Evolutionary conservation across 2,329 filamentous ascomycete species (phyloP).

Genomic region (Botryotinia convoluta): DNA sequence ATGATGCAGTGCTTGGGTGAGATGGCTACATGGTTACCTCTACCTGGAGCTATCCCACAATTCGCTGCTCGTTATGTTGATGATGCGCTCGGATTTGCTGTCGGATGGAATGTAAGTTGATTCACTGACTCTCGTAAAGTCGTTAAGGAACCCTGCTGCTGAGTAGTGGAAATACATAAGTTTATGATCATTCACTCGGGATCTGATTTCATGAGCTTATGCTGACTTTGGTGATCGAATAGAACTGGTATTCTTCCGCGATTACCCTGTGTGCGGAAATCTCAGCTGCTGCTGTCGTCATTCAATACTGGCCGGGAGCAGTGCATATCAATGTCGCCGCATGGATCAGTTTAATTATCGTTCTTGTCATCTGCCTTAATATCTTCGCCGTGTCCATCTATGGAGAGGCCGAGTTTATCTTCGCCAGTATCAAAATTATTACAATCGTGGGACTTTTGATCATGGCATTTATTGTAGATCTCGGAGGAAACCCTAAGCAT

Average conservation of each 20-base stretch:
- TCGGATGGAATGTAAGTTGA: constrained; percentile 61
- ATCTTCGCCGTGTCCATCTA: constrained; percentile 58
- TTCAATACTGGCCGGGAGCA: constrained; percentile 47
- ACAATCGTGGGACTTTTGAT: constrained; percentile 64
- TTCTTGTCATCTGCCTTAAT: constrained; percentile 46
- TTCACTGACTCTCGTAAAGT: constrained; percentile 50
- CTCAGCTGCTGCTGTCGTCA: constrained; percentile 48
- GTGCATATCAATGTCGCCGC: constrained; percentile 34
- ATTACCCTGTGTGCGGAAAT: constrained; percentile 47
- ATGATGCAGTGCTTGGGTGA: constrained; percentile 53
- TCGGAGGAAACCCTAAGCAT: constrained; percentile 73
- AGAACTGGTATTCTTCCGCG: constrained; percentile 37
- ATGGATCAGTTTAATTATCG: constrained; percentile 45
- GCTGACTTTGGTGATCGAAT: constrained; percentile 16
- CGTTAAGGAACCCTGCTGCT: too few relatives aligned
- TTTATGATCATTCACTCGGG: not conserved
- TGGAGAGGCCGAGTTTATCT: constrained; percentile 61
- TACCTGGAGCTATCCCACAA: constrained; percentile 51
- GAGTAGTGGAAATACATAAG: not conserved
- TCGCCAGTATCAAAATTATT: constrained; percentile 54
- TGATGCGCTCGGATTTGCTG: constrained; percentile 53
- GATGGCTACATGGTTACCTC: constrained; percentile 51
- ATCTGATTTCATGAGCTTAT: not conserved
- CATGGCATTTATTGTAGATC: constrained; percentile 80
- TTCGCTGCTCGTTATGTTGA: constrained; percentile 46